Conservation (phyloP, 73 alveolate species). For the Paramecium tetraurelia region DNA sequence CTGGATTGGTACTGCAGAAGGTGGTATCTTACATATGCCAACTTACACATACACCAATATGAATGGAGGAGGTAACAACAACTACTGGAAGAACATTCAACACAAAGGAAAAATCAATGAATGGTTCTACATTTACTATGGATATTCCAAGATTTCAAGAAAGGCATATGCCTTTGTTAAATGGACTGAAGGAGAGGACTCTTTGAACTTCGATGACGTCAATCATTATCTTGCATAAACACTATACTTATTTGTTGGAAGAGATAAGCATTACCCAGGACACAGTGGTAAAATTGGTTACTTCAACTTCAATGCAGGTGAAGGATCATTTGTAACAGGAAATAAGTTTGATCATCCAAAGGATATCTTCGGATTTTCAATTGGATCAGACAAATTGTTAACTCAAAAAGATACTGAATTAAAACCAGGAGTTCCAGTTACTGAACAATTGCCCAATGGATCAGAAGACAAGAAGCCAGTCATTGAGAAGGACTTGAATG, state of each 20-base stretch:
- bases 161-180: constrained; percentile 32
- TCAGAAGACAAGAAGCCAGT: neutral
- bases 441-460: neutral
- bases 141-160: constrained; percentile 2
- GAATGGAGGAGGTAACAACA: constrained; percentile 28
- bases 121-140: constrained; percentile 44
- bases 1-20: constrained; percentile 38
- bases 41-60: constrained; percentile 14
- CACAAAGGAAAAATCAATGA: constrained; percentile 4
- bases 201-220: neutral
- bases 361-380: constrained; percentile 14
- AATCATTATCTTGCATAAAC: constrained; percentile 7
- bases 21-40: constrained; percentile 48
- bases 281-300: constrained; percentile 29
- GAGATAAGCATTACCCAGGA: constrained; percentile 37
- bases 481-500: neutral
- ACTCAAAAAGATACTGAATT: neutral
- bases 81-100: neutral
- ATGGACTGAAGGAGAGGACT: constrained; percentile 42
- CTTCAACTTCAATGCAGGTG: constrained; percentile 38
- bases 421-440: constrained; percentile 22
- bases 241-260: neutral
- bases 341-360: constrained; percentile 9
- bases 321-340: constrained; percentile 16
- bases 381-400: neutral